Percentiles rank a stretch among this genome's conserved stretches.
Conservation (phyloP, 345 rosid genomes). For the Moricandia arvensis region DNA sequence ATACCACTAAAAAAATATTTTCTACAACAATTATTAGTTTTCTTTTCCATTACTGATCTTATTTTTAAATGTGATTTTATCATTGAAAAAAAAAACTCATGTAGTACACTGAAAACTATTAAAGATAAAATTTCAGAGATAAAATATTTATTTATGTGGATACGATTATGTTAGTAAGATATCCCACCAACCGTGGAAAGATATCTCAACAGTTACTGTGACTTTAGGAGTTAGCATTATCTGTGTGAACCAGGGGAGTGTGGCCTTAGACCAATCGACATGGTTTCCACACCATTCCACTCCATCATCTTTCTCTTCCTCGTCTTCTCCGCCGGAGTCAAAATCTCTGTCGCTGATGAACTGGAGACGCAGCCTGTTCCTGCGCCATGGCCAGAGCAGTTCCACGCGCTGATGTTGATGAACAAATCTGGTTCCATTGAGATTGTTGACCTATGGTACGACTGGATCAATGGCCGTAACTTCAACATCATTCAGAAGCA, state of each 20-base stretch:
- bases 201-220: constrained; percentile 3
- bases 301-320: constrained; percentile 17
- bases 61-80: too few species aligned
- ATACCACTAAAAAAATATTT: too few species aligned
- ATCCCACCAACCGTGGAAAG: too few species aligned
- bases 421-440: constrained; percentile 57
- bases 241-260: background rate
- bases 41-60: too few species aligned
- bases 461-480: constrained; percentile 67
- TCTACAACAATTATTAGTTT: too few species aligned
- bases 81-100: too few species aligned
- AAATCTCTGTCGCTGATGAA: background rate
- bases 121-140: too few species aligned
- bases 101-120: too few species aligned
- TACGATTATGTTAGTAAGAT: too few species aligned
- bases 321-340: constrained; percentile 6
- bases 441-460: constrained; percentile 63
- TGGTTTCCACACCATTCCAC: constrained; percentile 14
- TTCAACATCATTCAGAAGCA: constrained; percentile 72
- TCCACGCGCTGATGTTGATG: constrained; percentile 59
- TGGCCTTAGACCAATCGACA: constrained; percentile 9
- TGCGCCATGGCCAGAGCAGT: constrained; percentile 62
- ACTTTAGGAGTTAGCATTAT: background rate
- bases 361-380: constrained; percentile 44
- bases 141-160: too few species aligned